Evolutionary conservation across 345 rosid genomes (phyloP), one percentile per base, ranked within the genome.

Genomic region (Euphorbia peplus): DNA sequence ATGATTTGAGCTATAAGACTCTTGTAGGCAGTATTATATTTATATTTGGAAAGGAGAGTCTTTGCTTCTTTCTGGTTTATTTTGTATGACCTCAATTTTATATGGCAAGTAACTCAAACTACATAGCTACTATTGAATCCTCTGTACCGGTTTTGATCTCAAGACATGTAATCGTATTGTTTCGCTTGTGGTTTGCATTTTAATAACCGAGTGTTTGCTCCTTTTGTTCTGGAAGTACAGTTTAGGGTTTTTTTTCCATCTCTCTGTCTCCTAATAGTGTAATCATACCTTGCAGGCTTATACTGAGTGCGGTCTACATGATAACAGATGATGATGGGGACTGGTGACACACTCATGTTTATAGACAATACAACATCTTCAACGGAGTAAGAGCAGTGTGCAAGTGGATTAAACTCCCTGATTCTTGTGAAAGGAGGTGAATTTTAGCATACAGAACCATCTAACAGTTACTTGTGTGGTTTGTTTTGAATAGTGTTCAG

Each of bases 261-360:
- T n/a, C n/a, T n/a, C n/a, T n/a, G n/a, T n/a, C n/a, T n/a, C n/a
- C n/a, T n/a, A n/a, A n/a, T 32, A 32, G 37, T 32, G 37, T 61
- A 22, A 59, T 70, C 66, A n/a, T 52, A 30, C 14, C 58, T 70
- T 80, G 84, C 90, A 86, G 90, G 83, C 73, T 86, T 30, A 62
- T 71, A 26, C 11, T 82, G 39, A 58, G 74, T 41, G 70, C 76
- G 41, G 79, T 86, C 72, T 63, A 75, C 66, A 25, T 74, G 68
- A 58, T 83, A 53, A 64, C 68, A 4, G 73, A 75, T 53, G 78
- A 64, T 0, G 87, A 78, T 64, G 82, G 75, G 0, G 82, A 73
- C 0, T 65, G 81, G 72, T 3, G 72, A 67, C 12, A 67, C 12
- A 16, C 50, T 7, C 71, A 71, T 66, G 55, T 47, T 48, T 69